Evolutionary conservation across 1,284 basidiomycete species (phyloP).

Genomic region (Laetiporus sulphureus): DNA sequence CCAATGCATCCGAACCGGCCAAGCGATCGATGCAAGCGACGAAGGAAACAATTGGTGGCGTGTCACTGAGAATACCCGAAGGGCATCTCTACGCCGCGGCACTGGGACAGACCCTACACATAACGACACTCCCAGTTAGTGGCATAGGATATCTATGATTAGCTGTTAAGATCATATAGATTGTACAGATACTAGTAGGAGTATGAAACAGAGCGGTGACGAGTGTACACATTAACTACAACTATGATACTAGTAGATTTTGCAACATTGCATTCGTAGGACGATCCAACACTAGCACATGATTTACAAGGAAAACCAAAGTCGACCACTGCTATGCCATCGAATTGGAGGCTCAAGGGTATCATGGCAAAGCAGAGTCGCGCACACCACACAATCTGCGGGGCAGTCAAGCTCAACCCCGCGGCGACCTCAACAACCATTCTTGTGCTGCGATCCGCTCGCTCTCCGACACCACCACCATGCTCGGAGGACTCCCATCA

Average conservation of each 20-base stretch:
- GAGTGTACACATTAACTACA: too few species aligned
- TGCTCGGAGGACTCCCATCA: slow-evolving; percentile 5
- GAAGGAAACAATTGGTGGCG: too few species aligned
- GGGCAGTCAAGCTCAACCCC: not conserved
- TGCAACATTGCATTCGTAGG: too few species aligned
- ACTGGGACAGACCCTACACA: too few species aligned
- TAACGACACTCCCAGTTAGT: too few species aligned
- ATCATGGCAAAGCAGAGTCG: not conserved
- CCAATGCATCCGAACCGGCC: too few species aligned
- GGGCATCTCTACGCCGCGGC: too few species aligned
- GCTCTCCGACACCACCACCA: not conserved
- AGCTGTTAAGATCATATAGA: too few species aligned
- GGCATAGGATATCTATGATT: too few species aligned
- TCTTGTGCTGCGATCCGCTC: not conserved
- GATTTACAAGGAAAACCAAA: not conserved
- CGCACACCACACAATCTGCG: not conserved
- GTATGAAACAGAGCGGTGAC: not conserved
- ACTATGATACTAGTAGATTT: too few species aligned
- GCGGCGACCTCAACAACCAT: not conserved
- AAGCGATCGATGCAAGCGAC: too few species aligned
- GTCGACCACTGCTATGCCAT: not conserved
- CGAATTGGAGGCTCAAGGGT: not conserved
- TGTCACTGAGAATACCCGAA: too few species aligned
- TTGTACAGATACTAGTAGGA: not conserved
- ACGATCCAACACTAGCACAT: not conserved